Percentiles rank a stretch among this genome's conserved stretches.
Conservation (phyloP, 768 basidiomycete species). For the Phlegmacium glaucopus region DNA sequence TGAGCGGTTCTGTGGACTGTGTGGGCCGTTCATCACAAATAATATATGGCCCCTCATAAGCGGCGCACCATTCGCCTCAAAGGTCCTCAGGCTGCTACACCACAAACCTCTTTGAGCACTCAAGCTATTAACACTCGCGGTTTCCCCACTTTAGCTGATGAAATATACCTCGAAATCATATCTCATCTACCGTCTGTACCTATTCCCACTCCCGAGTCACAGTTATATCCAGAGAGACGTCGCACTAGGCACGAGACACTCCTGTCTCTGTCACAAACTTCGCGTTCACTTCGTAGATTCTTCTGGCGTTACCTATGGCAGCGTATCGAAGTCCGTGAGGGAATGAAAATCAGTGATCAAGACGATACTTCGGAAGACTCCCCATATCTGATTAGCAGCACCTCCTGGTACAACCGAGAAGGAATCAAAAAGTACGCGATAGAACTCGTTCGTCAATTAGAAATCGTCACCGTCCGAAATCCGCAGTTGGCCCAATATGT, state of each 20-base stretch:
- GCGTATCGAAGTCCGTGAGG: constrained; percentile 9
- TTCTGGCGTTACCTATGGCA: constrained; percentile 7
- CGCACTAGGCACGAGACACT: not conserved
- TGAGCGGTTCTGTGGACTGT: too few species aligned
- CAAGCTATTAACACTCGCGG: too few species aligned
- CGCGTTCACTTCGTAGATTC: constrained; percentile 7
- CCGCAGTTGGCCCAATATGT: constrained; percentile 9
- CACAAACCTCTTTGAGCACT: too few species aligned
- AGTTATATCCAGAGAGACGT: too few species aligned
- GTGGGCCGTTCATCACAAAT: too few species aligned
- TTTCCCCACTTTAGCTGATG: too few species aligned
- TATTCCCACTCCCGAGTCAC: too few species aligned
- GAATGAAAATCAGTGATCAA: not conserved
- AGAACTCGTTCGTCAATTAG: constrained; percentile 13
- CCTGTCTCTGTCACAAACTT: constrained; percentile 6
- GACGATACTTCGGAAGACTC: not conserved
- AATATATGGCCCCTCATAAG: too few species aligned
- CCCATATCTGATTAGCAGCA: not conserved
- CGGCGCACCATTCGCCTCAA: too few species aligned
- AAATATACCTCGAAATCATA: too few species aligned
- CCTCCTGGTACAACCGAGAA: not conserved
- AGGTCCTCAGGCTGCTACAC: too few species aligned
- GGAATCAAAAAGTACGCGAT: not conserved
- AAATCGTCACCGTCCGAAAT: constrained; percentile 12
- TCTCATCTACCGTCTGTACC: not conserved